These are phyloP conservation scores for Rhynchosporium secalis DNA, from an alignment of 2,329 filamentous ascomycete species.

Conservation along the genomic window DNA sequence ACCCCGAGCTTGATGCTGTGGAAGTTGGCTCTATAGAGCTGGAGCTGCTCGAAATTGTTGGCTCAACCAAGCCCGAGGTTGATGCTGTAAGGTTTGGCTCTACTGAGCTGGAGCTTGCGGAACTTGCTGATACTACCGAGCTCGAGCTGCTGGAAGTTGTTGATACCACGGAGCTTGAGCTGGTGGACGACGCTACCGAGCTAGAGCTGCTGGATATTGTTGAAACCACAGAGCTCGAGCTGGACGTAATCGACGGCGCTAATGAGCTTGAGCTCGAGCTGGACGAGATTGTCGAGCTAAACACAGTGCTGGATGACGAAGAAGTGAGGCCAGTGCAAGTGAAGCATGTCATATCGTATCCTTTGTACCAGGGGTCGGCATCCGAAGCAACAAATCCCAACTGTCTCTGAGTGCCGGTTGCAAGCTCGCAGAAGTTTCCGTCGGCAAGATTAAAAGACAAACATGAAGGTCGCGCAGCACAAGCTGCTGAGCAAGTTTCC, in stretches of 20 bases:
- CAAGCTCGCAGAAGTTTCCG: background rate
- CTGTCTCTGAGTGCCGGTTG: background rate
- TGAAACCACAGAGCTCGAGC: background rate
- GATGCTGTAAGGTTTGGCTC: background rate
- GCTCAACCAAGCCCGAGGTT: too few species aligned
- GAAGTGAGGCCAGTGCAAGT: background rate
- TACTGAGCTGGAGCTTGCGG: background rate
- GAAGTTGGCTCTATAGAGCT: too few species aligned
- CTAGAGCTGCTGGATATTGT: background rate
- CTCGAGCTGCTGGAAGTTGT: background rate
- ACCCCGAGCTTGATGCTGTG: background rate
- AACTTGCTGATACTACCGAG: background rate
- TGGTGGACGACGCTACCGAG: background rate
- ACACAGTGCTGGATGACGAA: background rate
- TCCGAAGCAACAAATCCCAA: background rate
- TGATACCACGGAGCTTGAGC: background rate
- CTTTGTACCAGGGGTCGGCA: background rate
- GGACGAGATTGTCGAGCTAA: conserved; percentile 2
- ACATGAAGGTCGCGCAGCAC: background rate
- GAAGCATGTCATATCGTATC: conserved; percentile 4
- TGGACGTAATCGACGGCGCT: background rate
- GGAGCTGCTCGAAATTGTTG: too few species aligned
- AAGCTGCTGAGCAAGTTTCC: conserved; percentile 1
- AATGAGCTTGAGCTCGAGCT: background rate
- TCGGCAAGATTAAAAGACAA: conserved; percentile 4